A percentile compares a stretch with the other conserved stretches of the same genome.
Conservation (phyloP, 768 basidiomycete genomes). For the Boletus vermiculosoides region DNA sequence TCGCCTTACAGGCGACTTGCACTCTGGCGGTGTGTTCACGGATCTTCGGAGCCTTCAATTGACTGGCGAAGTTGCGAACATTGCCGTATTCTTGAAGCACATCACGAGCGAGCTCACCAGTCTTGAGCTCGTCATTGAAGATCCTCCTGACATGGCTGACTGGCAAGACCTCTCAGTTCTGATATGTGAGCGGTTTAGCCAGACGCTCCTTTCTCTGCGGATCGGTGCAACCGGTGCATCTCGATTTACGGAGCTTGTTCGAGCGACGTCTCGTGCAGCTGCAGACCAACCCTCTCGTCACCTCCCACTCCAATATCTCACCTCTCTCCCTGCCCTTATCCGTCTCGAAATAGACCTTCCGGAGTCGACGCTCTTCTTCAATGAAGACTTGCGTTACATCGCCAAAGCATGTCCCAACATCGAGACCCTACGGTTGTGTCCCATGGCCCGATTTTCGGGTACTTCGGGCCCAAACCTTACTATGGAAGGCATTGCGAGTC, state of each 20-base stretch:
- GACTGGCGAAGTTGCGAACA: conserved; percentile 67
- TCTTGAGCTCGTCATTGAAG: conserved; percentile 75
- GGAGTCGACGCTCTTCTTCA: conserved; percentile 66
- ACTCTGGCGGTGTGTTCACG: conserved; percentile 54
- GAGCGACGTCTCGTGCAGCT: conserved; percentile 63
- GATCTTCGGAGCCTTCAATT: conserved; percentile 60
- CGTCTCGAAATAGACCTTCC: conserved; percentile 79
- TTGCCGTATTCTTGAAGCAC: conserved; percentile 70
- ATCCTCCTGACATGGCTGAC: conserved; percentile 70
- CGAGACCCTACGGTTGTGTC: conserved; percentile 66
- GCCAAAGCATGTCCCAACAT: conserved; percentile 65
- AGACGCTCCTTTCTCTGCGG: conserved; percentile 57
- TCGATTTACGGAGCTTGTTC: conserved; percentile 79
- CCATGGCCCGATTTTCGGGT: conserved; percentile 62
- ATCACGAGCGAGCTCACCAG: conserved; percentile 62
- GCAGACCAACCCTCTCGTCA: conserved; percentile 55
- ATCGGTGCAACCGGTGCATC: conserved; percentile 66
- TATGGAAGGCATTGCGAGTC: conserved; percentile 58
- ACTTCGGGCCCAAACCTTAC: conserved; percentile 54
- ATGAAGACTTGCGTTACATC: conserved; percentile 56
- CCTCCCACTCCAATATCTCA: conserved; percentile 60
- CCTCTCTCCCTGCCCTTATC: conserved; percentile 49
- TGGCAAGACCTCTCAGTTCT: conserved; percentile 70
- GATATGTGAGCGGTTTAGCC: conserved; percentile 61
- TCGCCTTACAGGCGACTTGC: conserved; percentile 60